These are phyloP conservation scores for Globisporangium iwayamae DNA, from an alignment of 352 stramenopile species.

Conservation along the genomic window DNA sequence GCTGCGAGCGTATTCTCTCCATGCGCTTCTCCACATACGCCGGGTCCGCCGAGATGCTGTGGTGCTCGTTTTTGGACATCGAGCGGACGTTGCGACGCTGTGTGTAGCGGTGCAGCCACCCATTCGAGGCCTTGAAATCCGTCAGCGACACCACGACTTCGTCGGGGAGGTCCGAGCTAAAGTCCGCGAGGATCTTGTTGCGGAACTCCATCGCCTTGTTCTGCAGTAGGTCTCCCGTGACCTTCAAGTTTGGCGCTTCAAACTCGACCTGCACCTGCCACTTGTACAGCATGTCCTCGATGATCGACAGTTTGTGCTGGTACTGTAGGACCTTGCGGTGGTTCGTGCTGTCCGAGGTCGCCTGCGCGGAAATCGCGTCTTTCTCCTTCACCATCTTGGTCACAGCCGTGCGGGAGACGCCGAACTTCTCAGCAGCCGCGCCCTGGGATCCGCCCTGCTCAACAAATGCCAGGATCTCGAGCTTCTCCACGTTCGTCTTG, in stretches of 20 bases:
- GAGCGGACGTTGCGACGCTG: conserved; percentile 68
- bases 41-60: conserved; percentile 12
- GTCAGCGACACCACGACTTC: conserved; percentile 77
- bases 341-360: conserved; percentile 62
- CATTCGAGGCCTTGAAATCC: conserved; percentile 84
- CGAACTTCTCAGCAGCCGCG: conserved; percentile 73
- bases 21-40: conserved; percentile 33
- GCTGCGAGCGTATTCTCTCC: conserved; percentile 43
- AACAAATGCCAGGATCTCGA: conserved; percentile 78
- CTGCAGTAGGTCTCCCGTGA: conserved; percentile 75
- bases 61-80: conserved; percentile 35
- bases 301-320: conserved; percentile 80
- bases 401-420: conserved; percentile 74
- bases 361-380: conserved; percentile 64
- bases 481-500: conserved; percentile 82
- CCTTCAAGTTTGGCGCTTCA: conserved; percentile 56
- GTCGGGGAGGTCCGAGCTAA: conserved; percentile 57
- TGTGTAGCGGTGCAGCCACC: conserved; percentile 78
- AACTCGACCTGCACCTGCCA: conserved; percentile 81
- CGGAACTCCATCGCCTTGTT: conserved; percentile 79
- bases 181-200: conserved; percentile 77
- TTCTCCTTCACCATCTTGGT: conserved; percentile 88
- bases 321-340: conserved; percentile 81
- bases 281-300: conserved; percentile 85
- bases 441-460: conserved; percentile 76